Evolutionary conservation across 768 basidiomycete species (phyloP), one percentile per base, ranked within the genome.

Genomic region (Leccinum incarnatum): DNA sequence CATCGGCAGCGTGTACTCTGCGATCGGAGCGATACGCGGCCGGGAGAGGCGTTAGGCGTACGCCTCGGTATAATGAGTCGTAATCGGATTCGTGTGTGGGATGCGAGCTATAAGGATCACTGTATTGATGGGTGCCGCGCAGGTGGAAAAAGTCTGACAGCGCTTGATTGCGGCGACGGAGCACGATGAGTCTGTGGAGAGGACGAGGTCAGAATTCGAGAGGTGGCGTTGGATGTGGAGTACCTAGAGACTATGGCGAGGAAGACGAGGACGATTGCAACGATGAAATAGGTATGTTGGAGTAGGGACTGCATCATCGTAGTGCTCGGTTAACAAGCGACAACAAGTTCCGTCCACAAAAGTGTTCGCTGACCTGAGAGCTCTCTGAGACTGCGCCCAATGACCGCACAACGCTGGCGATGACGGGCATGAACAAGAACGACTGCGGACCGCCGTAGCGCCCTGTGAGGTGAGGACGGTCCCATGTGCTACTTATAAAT

Each of bases 1-100:
- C 72, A 59, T 81, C 79, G 0, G 65, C 62, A 1, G 76, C 76
- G 45, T 61, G 72, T 3, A 74, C 68, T 36, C 66, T 69, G 45
- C 63, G 61, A 48, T 64, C 62, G 8, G 58, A 58, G 55, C 11
- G 69, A 61, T 61, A 64, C 11, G 57, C 67, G n/a, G 65, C 61
- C 51, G 66, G 71, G 2, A 64, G 55, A 36, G 62, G 62, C 1
- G 65, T n/a, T 19, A 72, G 37, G 12, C 59, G 64, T 51, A 66
- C 32, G 6, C 62, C 62, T 19, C 40, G 65, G 46, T 62, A 61
- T 27, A 61, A 46, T 4, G 67, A 57, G 15, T 47, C 57, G 51
- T 61, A 49, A 15, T 30, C 37, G 17, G 46, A 9, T 5, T 55
- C 51, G 14, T 36, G 25, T 2, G 46, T 54, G 29, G 61, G 57